Percentiles rank a stretch among this genome's conserved stretches.
Evolutionary conservation across 2,329 filamentous ascomycete species (phyloP).

Genomic region (Penicillium sp.): DNA sequence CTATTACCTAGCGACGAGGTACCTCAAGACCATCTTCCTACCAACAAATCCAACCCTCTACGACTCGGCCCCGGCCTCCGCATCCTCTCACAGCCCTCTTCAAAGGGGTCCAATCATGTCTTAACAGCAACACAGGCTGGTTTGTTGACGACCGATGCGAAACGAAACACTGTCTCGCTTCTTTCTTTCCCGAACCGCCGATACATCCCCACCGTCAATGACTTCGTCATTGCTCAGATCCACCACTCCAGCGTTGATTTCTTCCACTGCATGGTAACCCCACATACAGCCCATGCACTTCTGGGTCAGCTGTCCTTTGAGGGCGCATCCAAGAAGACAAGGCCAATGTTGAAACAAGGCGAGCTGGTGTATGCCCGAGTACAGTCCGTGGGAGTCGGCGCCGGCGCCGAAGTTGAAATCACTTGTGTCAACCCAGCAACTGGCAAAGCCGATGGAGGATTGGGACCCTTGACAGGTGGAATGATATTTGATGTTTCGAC

Average conservation of each 20-base stretch:
- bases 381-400: constrained; percentile 70
- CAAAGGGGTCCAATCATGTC: constrained; percentile 51
- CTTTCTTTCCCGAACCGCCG: constrained; percentile 46
- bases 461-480: constrained; percentile 78
- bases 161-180: constrained; percentile 40
- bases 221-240: constrained; percentile 85
- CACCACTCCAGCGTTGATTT: constrained; percentile 71
- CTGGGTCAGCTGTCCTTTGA: constrained; percentile 92
- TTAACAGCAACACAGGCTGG: constrained; percentile 39
- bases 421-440: constrained; percentile 85
- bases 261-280: constrained; percentile 75
- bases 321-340: constrained; percentile 84
- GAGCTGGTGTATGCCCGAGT: constrained; percentile 88
- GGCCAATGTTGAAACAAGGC: constrained; percentile 71
- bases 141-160: constrained; percentile 37
- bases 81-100: constrained; percentile 72
- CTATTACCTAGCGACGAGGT: constrained; percentile 81
- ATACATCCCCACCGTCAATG: constrained; percentile 77
- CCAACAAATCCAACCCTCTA: constrained; percentile 64
- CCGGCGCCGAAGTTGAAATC: constrained; percentile 83
- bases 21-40: constrained; percentile 64
- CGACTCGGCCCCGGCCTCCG: constrained; percentile 81
- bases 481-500: constrained; percentile 82
- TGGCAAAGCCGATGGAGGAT: constrained; percentile 83
- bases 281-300: constrained; percentile 60